Evolutionary conservation across 345 rosid species (phyloP), one percentile per base, ranked within the genome.

Genomic region (Eucalyptus cloeziana): DNA sequence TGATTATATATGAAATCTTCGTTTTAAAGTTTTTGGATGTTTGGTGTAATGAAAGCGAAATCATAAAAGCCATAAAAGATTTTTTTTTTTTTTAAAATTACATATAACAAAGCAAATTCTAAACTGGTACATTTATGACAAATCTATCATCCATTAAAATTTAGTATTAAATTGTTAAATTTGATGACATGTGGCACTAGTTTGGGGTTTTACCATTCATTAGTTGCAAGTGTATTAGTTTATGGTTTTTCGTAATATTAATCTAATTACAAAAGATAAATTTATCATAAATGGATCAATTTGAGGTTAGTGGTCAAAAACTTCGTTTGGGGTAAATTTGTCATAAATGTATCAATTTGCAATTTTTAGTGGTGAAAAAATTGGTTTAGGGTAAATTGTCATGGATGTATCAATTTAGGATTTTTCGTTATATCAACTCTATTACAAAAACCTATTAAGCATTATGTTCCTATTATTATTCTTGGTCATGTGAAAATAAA

Each of bases 381-480:
- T 52, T 19, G 7, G 4, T 52, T 19, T 52, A 3, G 1, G 10
- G 0, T 3, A 52, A 19, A 52, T 52, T 52, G 4, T 52, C 2
- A 52, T 0, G 0, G 1, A 2, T 52, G 24, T 1, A 52, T 0
- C 10, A 0, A 52, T 2, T 52, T 19, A 19, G 0, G 4, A 7
- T 19, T 52, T 52, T 52, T 52, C 5, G 10, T 52, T 52, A 52
- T 21, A 19, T 52, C 25, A 19, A 52, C 21, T 10, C 5, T 21
- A 19, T 52, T 52, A 52, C 58, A 52, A 52, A 52, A 52, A 21
- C 1, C 25, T 52, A 19, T 21, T 52, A 21, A 52, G 58, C 10
- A 21, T 0, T 52, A 52, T 19, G 58, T 52, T 52, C 25, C 25
- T 1, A 52, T 52, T 52, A 52, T 52, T 52, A 52, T 52, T 19